phyloP scores from a whole-genome alignment of 768 basidiomycete species.

The Hypholoma sublateritium region DNA sequence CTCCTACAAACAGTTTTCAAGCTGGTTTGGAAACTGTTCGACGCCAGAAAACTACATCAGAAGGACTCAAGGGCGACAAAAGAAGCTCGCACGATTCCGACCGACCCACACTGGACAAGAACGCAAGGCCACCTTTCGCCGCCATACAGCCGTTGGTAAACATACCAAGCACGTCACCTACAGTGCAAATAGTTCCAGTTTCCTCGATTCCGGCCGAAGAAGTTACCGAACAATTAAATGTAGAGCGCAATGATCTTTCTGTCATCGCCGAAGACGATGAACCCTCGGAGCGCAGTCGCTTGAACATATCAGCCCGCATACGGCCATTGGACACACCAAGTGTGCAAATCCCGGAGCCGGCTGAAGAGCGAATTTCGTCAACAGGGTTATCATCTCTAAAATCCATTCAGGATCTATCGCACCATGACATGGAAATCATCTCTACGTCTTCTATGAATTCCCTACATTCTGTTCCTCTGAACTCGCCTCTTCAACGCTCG shows the following conservation, averaged over 20 bases:
- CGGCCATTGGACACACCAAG: background rate
- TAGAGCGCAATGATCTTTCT: constrained; percentile 52
- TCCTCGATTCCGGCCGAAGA: background rate
- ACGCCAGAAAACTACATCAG: background rate
- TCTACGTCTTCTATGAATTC: constrained; percentile 33
- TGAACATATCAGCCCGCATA: constrained; percentile 17
- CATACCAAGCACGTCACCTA: background rate
- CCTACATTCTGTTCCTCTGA: constrained; percentile 38
- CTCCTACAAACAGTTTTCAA: constrained; percentile 21
- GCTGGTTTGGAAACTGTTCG: background rate
- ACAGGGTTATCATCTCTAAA: background rate
- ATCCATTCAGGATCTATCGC: constrained; percentile 2
- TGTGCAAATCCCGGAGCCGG: background rate
- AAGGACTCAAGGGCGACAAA: background rate
- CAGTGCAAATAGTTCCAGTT: background rate
- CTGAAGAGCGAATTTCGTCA: background rate
- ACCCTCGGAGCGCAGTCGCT: constrained; percentile 40
- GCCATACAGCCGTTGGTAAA: constrained; percentile 11
- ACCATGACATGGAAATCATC: constrained; percentile 6
- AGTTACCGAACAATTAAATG: constrained; percentile 2
- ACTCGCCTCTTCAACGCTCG: constrained; percentile 26
- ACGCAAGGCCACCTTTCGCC: constrained; percentile 10
- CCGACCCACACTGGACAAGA: background rate
- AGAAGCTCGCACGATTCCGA: background rate
- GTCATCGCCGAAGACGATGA: constrained; percentile 76